Conservation (phyloP, 2,329 filamentous ascomycete species). For the Aspergillus sp. region DNA sequence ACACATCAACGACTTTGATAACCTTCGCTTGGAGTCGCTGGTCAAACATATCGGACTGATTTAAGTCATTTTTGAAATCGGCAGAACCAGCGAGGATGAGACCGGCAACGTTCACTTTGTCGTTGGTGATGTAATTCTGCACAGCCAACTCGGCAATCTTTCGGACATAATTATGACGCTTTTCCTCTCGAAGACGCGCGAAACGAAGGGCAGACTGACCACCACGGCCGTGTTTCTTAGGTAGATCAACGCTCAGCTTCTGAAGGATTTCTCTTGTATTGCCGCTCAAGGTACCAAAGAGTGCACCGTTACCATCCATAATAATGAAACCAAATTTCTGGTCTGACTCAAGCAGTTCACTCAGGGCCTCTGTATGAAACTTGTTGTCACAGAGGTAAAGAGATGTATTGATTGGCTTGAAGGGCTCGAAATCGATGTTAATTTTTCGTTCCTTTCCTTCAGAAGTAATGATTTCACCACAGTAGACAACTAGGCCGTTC, state of each 20-base stretch:
- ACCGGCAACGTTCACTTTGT: constrained; percentile 97
- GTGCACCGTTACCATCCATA: constrained; percentile 98
- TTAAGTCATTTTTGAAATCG: constrained; percentile 99
- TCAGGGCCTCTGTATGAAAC: constrained; percentile 96
- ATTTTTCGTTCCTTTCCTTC: constrained; percentile 99
- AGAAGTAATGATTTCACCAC: constrained; percentile 98
- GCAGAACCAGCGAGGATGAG: constrained; percentile 94
- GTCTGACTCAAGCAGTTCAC: constrained; percentile 95
- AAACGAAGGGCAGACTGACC: constrained; percentile 99
- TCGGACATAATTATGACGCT: constrained; percentile 99
- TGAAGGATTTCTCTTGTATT: constrained; percentile 96
- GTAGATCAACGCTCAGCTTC: constrained; percentile 97
- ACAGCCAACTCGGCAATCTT: constrained; percentile 98
- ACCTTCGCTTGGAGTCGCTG: constrained; percentile 88
- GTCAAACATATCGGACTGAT: constrained; percentile 97
- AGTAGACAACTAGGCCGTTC: constrained; percentile 97
- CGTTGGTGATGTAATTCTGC: constrained; percentile 97
- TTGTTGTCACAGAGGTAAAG: constrained; percentile 99
- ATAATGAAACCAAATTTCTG: constrained; percentile 99
- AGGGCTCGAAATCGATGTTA: constrained; percentile 99
- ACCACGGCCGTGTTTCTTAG: constrained; percentile 99
- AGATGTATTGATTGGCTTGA: constrained; percentile 99
- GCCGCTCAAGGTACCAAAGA: constrained; percentile 94
- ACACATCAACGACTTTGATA: constrained; percentile 99
- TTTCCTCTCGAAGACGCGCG: constrained; percentile 97